Conservation (phyloP, 768 basidiomycete species). For the Boletus subcaerulescens region DNA sequence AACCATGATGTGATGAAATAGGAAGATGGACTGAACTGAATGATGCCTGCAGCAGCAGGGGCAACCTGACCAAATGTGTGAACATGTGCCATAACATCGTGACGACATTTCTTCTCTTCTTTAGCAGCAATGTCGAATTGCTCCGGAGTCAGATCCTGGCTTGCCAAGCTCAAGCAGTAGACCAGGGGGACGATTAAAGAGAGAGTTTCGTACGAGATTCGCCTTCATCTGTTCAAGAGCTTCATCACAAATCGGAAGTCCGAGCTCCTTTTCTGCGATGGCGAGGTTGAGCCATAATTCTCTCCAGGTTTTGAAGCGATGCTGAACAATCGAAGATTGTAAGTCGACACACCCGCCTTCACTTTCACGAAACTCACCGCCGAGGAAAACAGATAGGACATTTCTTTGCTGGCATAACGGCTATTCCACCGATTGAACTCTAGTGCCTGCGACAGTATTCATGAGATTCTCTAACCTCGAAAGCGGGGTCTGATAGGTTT, state of each 20-base stretch:
- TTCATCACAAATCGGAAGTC: constrained; percentile 82
- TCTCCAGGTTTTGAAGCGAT: constrained; percentile 94
- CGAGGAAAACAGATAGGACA: constrained; percentile 95
- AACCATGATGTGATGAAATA: constrained; percentile 3
- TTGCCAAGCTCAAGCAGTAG: constrained; percentile 6
- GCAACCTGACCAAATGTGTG: constrained; percentile 95
- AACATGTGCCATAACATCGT: constrained; percentile 99
- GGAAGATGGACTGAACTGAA: constrained; percentile 59
- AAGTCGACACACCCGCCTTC: background rate
- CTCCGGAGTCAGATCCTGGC: constrained; percentile 73
- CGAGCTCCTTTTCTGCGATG: constrained; percentile 93
- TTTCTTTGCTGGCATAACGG: constrained; percentile 99
- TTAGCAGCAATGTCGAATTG: constrained; percentile 90
- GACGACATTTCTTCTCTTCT: constrained; percentile 96
- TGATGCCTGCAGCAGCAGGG: constrained; percentile 93
- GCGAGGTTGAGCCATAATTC: constrained; percentile 95
- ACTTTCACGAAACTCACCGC: constrained; percentile 50
- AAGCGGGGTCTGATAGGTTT: constrained; percentile 79
- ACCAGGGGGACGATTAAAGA: background rate
- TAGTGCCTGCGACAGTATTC: background rate
- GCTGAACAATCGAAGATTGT: constrained; percentile 44
- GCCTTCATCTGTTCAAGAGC: constrained; percentile 93
- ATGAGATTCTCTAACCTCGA: constrained; percentile 53
- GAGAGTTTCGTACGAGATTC: constrained; percentile 60
- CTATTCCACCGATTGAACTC: constrained; percentile 38